Percentiles rank a stretch among this genome's conserved stretches.
Conservation (phyloP, 2,329 filamentous ascomycete species). For the Hypomyces perniciosus region DNA sequence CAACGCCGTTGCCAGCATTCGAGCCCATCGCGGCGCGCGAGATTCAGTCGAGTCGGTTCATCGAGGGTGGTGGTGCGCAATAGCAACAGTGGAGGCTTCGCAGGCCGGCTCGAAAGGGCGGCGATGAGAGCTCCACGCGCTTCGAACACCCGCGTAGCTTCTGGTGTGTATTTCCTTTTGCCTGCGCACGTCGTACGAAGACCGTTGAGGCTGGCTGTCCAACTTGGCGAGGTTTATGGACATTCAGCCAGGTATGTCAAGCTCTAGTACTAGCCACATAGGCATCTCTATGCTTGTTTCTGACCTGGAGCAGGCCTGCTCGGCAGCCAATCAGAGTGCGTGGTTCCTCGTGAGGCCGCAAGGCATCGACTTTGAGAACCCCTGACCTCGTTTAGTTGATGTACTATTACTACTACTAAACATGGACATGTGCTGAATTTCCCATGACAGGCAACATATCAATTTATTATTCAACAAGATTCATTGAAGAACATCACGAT, state of each 20-base stretch:
- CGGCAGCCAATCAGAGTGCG: slow-evolving; percentile 25
- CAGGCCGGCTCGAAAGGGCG: slow-evolving; percentile 17
- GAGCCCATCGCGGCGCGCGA: slow-evolving; percentile 37
- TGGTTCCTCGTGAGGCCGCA: slow-evolving; percentile 27
- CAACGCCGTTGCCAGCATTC: slow-evolving; percentile 40
- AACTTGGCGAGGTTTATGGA: slow-evolving; percentile 2
- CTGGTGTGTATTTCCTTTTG: not conserved
- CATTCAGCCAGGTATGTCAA: not conserved
- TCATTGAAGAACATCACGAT: too few relatives aligned
- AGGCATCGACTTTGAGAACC: slow-evolving; percentile 28
- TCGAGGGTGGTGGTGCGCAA: slow-evolving; percentile 27
- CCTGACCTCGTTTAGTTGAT: slow-evolving; percentile 3
- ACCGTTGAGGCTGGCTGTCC: not conserved
- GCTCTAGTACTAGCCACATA: slow-evolving; percentile 6
- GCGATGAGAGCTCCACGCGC: slow-evolving; percentile 13
- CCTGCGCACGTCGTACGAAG: not conserved
- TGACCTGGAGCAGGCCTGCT: slow-evolving; percentile 7
- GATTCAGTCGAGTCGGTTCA: slow-evolving; percentile 30
- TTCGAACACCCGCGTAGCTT: slow-evolving; percentile 5
- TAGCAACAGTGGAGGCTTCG: slow-evolving; percentile 18
- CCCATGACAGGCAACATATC: too few relatives aligned
- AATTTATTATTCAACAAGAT: too few relatives aligned
- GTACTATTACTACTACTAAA: not conserved
- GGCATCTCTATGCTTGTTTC: slow-evolving; percentile 12
- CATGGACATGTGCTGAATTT: not conserved